Base-by-base conservation (phyloP, 148 eudicot genomes). In the Nyssa sinensis region DNA sequence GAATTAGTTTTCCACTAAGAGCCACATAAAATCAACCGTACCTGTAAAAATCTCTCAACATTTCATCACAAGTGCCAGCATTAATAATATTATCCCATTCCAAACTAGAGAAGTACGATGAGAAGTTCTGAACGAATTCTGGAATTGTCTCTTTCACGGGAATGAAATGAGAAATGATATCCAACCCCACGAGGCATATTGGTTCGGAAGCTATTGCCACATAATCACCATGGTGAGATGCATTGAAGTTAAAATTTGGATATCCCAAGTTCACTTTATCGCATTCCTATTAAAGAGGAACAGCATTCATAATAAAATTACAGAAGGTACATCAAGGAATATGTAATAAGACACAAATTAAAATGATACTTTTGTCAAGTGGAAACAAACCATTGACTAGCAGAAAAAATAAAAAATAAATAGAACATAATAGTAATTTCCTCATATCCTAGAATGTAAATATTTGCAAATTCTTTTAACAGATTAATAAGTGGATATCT, bases 151-250 rank as follows among this genome's bases (percentile, higher is more conserved):
- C 88, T 55, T 82, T 80, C 51, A 63, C 74, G 25, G 89, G 94
- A 78, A 76, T 25, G 69, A 44, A 30, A 76, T 69, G 77, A 66
- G 84, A 84, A 71, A 89, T 85, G 28, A 93, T 81, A 82, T 93
- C 98, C 86, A 91, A 74, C 37, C 98, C 98, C 72, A 91, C 97
- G 27, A 93, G 86, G 81, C 94, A 91, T 33, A 89, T 63, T 61
- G 98, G 96, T 77, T 93, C 97, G 53, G 98, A 93, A 37, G 98
- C 97, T 81, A 93, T 93, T 11, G 91, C 98, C 66, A 93, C 98
- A 35, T 82, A 87, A 68, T 93, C 89, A 72, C 97, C 98, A 69
- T 93, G 93, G 74, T 93, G 98, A 69, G 94, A 91, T 62, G 80
- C 91, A 78, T 84, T 93, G 71, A 88, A 93, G 79, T 93, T 93